Percentiles rank a stretch among this genome's conserved stretches.
phyloP scores from a whole-genome alignment of 352 stramenopile genomes.

The Phytophthora rubi region DNA sequence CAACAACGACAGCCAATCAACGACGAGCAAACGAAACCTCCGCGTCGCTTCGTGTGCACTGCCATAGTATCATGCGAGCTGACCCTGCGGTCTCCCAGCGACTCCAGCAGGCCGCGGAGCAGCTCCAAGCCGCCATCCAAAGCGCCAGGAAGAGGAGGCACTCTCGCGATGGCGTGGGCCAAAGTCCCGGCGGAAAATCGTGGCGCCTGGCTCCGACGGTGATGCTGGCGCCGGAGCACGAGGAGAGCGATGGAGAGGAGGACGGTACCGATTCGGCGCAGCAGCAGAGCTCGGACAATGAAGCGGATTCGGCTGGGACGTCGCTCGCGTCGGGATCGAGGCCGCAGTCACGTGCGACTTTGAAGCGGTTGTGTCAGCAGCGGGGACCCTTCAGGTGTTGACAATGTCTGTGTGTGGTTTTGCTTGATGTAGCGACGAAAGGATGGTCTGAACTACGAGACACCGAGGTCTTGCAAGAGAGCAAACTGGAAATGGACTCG shows the following conservation, averaged over 20 bases:
- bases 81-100: slow-evolving; percentile 37
- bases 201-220: slow-evolving; percentile 31
- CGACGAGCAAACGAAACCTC: neutral
- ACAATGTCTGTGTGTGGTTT: slow-evolving; percentile 1
- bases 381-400: neutral
- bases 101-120: slow-evolving; percentile 55
- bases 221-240: slow-evolving; percentile 13
- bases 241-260: neutral
- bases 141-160: slow-evolving; percentile 33
- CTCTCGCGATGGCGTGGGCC: neutral
- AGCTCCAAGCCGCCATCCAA: slow-evolving; percentile 62
- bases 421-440: slow-evolving; percentile 6
- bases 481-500: neutral
- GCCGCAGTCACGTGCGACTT: slow-evolving; percentile 26
- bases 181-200: slow-evolving; percentile 7
- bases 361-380: neutral
- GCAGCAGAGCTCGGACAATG: slow-evolving; percentile 8
- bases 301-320: slow-evolving; percentile 16
- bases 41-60: slow-evolving; percentile 20
- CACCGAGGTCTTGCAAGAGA: slow-evolving; percentile 3
- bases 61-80: slow-evolving; percentile 15
- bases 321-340: slow-evolving; percentile 23
- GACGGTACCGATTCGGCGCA: neutral
- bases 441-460: neutral
- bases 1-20: slow-evolving; percentile 31